Conservation (phyloP, 176 grass and related monocot genomes). For the Triticum dicoccoides region DNA sequence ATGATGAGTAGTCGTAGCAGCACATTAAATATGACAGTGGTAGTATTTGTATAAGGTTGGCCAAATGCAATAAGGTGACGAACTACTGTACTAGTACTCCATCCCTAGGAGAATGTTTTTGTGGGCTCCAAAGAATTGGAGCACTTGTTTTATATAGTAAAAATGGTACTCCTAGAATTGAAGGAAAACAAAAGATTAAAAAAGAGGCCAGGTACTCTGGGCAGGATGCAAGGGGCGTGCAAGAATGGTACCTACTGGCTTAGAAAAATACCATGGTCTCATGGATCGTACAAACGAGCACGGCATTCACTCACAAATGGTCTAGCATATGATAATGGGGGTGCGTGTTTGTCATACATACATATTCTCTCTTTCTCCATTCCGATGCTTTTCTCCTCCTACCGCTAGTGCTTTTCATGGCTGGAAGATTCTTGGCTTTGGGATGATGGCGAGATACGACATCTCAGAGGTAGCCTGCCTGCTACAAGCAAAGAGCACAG, state of each 20-base stretch:
- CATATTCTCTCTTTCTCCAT: constrained; percentile 28
- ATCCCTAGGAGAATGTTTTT: constrained; percentile 52
- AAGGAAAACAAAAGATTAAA: neutral
- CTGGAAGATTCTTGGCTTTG: constrained; percentile 57
- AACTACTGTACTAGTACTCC: neutral
- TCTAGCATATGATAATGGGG: constrained; percentile 55
- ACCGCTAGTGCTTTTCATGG: constrained; percentile 52
- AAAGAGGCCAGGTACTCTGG: neutral
- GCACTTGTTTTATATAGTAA: neutral
- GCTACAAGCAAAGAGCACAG: constrained; percentile 9
- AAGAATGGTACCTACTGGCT: constrained; percentile 26
- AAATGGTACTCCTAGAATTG: neutral
- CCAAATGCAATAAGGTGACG: constrained; percentile 20
- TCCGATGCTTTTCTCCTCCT: constrained; percentile 5
- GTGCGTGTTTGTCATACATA: constrained; percentile 21
- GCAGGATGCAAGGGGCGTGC: constrained; percentile 18
- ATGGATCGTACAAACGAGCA: constrained; percentile 28
- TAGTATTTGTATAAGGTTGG: constrained; percentile 6
- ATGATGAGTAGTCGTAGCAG: neutral
- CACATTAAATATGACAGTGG: constrained; percentile 18
- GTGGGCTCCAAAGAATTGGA: constrained; percentile 9
- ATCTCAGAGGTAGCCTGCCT: constrained; percentile 25
- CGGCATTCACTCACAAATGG: constrained; percentile 18
- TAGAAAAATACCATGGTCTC: constrained; percentile 15
- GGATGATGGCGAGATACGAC: constrained; percentile 31